Conservation (phyloP, 495 filamentous ascomycete species). For the Aspergillus funiculosus region DNA sequence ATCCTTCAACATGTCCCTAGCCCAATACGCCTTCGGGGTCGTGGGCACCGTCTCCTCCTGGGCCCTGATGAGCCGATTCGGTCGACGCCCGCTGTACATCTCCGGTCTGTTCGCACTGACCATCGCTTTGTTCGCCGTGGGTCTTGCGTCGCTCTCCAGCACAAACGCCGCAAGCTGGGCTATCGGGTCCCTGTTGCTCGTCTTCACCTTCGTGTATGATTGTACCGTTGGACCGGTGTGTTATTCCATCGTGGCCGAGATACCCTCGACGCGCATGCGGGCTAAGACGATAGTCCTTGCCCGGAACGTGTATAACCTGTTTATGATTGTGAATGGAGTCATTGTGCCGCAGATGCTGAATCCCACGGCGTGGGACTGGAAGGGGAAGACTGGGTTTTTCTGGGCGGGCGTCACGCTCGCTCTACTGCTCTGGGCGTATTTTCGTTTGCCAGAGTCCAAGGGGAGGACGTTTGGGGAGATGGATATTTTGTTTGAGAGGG, state of each 20-base stretch:
- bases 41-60: constrained; percentile 6
- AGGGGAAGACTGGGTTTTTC: constrained; percentile 8
- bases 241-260: constrained; percentile 7
- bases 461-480: constrained; percentile 11
- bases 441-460: constrained; percentile 4
- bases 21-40: constrained; percentile 7
- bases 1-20: constrained; percentile 13
- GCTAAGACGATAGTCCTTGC: constrained; percentile 8
- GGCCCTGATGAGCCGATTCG: constrained; percentile 6
- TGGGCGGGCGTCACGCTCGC: constrained; percentile 5
- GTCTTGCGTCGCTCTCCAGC: not conserved
- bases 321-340: constrained; percentile 13
- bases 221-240: constrained; percentile 10
- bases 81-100: constrained; percentile 4
- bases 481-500: constrained; percentile 9
- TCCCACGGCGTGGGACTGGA: constrained; percentile 11
- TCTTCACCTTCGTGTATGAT: constrained; percentile 11
- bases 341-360: constrained; percentile 14
- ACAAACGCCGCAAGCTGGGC: constrained; percentile 1
- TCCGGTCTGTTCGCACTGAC: not conserved
- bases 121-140: not conserved
- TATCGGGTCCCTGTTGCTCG: constrained; percentile 1
- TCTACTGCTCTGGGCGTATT: constrained; percentile 2
- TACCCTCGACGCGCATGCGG: constrained; percentile 8
- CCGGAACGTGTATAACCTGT: constrained; percentile 9